These are phyloP conservation scores for Penstemon eatonii DNA, from an alignment of 257 asterid genomes.

Conservation along the genomic window DNA sequence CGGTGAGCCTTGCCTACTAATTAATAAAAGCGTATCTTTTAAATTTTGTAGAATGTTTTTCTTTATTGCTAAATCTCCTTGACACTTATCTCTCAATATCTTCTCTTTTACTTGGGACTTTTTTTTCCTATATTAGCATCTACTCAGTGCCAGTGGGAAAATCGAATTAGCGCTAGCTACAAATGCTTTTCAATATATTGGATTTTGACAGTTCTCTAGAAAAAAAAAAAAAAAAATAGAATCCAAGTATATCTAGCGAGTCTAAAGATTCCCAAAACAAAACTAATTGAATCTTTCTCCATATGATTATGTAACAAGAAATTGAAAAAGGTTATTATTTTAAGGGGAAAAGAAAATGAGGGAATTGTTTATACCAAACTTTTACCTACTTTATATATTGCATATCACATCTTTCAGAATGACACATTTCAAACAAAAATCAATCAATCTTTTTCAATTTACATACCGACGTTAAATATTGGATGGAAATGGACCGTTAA, in stretches of 20 bases:
- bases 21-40: conserved; percentile 3
- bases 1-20: conserved; percentile 15
- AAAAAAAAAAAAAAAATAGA: conserved; percentile 18
- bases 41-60: neutral
- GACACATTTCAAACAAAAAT: too few species aligned
- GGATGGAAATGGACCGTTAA: too few species aligned
- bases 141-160: conserved; percentile 8
- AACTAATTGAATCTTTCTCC: conserved; percentile 24
- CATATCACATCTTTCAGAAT: too few species aligned
- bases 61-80: conserved; percentile 27
- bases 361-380: too few species aligned
- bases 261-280: conserved; percentile 25
- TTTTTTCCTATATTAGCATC: conserved; percentile 27
- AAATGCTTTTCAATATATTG: conserved; percentile 1
- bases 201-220: conserved; percentile 28
- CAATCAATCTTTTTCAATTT: too few species aligned
- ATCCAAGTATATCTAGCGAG: conserved; percentile 32
- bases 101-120: conserved; percentile 21
- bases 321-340: neutral
- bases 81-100: conserved; percentile 35
- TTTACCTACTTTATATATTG: too few species aligned
- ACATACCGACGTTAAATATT: too few species aligned
- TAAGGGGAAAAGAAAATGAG: neutral
- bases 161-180: neutral
- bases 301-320: neutral